phyloP scores from a whole-genome alignment of 768 basidiomycete genomes.

The Erythrobasidium yunnanense region DNA sequence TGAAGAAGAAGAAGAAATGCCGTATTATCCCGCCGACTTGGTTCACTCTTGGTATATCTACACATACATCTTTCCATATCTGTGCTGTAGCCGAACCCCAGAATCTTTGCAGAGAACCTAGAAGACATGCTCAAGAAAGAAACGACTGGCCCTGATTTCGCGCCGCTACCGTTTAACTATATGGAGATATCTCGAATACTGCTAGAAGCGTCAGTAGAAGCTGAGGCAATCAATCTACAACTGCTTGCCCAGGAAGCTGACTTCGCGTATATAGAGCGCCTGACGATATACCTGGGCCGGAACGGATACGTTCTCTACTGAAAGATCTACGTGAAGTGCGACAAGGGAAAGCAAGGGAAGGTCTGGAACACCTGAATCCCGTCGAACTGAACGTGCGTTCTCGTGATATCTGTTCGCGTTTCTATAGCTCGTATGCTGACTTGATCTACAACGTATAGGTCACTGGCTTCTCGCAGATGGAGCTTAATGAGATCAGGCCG shows the following conservation, averaged over 20 bases:
- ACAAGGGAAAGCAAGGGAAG: conserved; percentile 82
- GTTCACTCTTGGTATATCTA: conserved; percentile 65
- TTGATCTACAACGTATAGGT: conserved; percentile 48
- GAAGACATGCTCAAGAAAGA: conserved; percentile 65
- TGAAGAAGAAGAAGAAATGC: conserved; percentile 90
- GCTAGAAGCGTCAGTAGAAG: conserved; percentile 66
- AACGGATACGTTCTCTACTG: conserved; percentile 68
- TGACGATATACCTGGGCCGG: conserved; percentile 76
- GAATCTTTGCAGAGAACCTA: conserved; percentile 56
- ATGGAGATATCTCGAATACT: conserved; percentile 82
- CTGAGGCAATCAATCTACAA: conserved; percentile 1
- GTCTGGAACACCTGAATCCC: conserved; percentile 67
- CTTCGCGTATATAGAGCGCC: conserved; percentile 55
- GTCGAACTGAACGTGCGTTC: conserved; percentile 62
- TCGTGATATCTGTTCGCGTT: background rate
- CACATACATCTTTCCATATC: background rate
- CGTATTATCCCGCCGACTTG: conserved; percentile 81
- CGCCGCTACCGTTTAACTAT: conserved; percentile 71
- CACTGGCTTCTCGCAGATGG: conserved; percentile 74
- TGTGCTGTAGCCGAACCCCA: background rate
- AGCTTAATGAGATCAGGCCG: conserved; percentile 85
- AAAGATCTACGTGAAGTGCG: conserved; percentile 93
- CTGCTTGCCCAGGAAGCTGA: background rate
- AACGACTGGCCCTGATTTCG: conserved; percentile 62
- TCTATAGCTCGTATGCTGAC: background rate